Evolutionary conservation across 495 filamentous ascomycete genomes (phyloP), one percentile per base, ranked within the genome.

Genomic region (Usnea hakonensis): DNA sequence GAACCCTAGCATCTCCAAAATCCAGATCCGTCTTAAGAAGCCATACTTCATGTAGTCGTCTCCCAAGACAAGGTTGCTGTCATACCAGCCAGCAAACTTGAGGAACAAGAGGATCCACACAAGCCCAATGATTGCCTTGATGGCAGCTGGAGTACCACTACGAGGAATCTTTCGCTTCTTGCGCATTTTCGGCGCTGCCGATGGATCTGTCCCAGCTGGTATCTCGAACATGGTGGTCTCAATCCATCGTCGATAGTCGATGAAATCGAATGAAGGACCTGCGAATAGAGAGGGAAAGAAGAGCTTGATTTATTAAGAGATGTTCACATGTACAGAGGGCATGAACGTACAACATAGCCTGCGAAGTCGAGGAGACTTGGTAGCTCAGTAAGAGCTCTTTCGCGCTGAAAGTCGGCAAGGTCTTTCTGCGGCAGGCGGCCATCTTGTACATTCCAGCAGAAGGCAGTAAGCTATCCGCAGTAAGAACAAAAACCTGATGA

Each of bases 361-460:
- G 84, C 75, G 71, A 87, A 98, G 74, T 98, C 87, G 52, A 96
- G 74, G 5, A 92, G 66, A 33, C 73, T 71, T 0, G 94, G 94
- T 40, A 98, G 79, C 48, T 89, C 67, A 21, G 73, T 76, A 40
- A 98, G 81, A 30, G 87, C 87, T 53, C 89, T 84, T 67, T 93
- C 90, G 70, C 87, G 90, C 70, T 98, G 94, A 61, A 87, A 82
- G 63, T 93, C 91, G 5, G 88, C 88, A 30, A 98, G 83, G 59
- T 90, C 86, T 35, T 86, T 80, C 33, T 89, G 83, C 14, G 90
- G 86, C 37, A 93, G 76, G 57, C 83, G 83, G 33, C 95, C 94
- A 74, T 98, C 94, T 66, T 91, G 88, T 26, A 97, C 86, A 70
- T 96, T 96, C 94, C 94, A 98, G 77, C 91, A 95, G 72, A 97